A percentile compares a stretch with the other conserved stretches of the same genome.
Evolutionary conservation across 768 basidiomycete genomes (phyloP).

Genomic region (Holtermanniella nyarrowii): DNA sequence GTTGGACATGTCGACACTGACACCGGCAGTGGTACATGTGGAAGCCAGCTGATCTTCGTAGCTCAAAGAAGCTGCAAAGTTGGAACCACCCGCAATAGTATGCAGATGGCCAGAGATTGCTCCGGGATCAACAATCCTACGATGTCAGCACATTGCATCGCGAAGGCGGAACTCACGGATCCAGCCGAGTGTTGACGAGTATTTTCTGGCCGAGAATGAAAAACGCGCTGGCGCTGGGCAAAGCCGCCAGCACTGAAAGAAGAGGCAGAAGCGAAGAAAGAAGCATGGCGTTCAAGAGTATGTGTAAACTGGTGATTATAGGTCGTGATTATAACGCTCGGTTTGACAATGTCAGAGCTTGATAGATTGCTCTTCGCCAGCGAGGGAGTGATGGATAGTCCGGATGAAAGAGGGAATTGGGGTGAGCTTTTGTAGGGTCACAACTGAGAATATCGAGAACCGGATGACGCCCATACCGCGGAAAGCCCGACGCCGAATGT

Average conservation of each 20-base stretch:
- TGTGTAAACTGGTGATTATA: too few relatives aligned
- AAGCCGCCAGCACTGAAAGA: slow-evolving; percentile 12
- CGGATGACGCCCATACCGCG: too few relatives aligned
- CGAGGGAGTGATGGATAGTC: too few relatives aligned
- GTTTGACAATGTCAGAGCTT: too few relatives aligned
- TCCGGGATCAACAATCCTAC: slow-evolving; percentile 35
- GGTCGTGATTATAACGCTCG: too few relatives aligned
- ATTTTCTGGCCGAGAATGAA: slow-evolving; percentile 36
- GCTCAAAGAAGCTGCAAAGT: slow-evolving; percentile 33
- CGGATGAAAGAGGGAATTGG: too few relatives aligned
- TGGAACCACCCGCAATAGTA: slow-evolving; percentile 41
- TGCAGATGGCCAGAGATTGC: slow-evolving; percentile 33
- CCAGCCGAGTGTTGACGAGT: slow-evolving; percentile 34
- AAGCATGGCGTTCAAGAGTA: too few relatives aligned
- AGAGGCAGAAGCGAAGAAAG: slow-evolving; percentile 6
- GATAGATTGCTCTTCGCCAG: too few relatives aligned
- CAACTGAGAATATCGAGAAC: too few relatives aligned
- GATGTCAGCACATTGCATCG: neutral
- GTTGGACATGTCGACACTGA: slow-evolving; percentile 40
- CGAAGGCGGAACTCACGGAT: slow-evolving; percentile 30
- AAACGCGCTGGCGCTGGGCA: slow-evolving; percentile 24
- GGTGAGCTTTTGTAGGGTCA: too few relatives aligned
- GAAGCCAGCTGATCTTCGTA: slow-evolving; percentile 29
- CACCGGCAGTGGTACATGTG: slow-evolving; percentile 39
- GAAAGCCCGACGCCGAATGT: too few relatives aligned